Base-by-base conservation (phyloP, 768 basidiomycete genomes). In the Pleurotus salmoneostramineus region DNA sequence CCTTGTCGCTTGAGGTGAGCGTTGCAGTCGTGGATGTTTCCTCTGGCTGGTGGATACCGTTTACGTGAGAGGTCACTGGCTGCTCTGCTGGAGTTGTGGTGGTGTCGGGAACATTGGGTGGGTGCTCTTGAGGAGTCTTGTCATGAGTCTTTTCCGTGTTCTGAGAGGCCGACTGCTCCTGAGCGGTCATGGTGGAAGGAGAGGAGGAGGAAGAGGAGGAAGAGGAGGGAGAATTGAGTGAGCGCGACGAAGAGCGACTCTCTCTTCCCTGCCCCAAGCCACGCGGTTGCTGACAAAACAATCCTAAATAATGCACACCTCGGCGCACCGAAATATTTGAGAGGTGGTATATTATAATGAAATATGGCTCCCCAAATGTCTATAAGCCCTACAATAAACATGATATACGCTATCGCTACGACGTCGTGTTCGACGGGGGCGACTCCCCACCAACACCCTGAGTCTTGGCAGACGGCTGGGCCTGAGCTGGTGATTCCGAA, bases 401-500 rank as follows among this genome's bases (percentile, higher is more conserved):
- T 55, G n/a, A 12, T 52, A 52, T 21, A 40, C 32, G 43, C 52
- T 17, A 10, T 11, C 27, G 27, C n/a, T 43, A 35, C 14, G 35
- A 55, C 21, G 4, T 55, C n/a, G 21, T 31, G 40, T 55, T 55
- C 10, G 60, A 11, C 15, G 44, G 17, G 12, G 44, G 17, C 17
- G 44, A 45, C 44, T 40, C 37, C n/a, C 14, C 10, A 17, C 14
- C 15, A 14, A 17, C n/a, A 15, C 44, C 44, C 44, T 45, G 44
- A 17, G 44, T 7, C 44, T 45, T 45, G 44, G 12, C 44, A 11
- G 61, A 44, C 60, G 54, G 32, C 66, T 54, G 21, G 48, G 48
- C 48, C 48, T 27, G 48, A 21, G 63, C 48, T 27, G 68, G 60
- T 15, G 68, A 42, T 60, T 73, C 71, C 31, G 64, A 45, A 44